phyloP scores from a whole-genome alignment of 1,139 yeast genomes.

The Tardiomyces digboiensis region DNA sequence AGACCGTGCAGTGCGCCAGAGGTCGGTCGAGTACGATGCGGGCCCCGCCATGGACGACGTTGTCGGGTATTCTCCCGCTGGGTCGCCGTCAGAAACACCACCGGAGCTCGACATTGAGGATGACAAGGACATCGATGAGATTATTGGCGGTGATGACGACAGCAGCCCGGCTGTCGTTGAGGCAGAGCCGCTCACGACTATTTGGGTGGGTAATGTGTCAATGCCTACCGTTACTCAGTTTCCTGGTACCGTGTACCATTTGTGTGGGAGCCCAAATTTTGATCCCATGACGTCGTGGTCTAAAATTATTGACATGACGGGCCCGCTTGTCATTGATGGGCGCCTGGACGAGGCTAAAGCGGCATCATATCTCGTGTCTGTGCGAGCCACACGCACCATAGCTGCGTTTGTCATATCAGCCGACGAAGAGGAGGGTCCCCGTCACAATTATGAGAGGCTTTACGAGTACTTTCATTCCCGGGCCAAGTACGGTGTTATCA shows the following conservation, averaged over 20 bases:
- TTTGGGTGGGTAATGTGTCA: conserved; percentile 50
- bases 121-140: conserved; percentile 28
- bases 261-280: conserved; percentile 27
- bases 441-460: conserved; percentile 33
- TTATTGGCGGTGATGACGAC: conserved; percentile 18
- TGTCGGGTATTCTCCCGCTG: conserved; percentile 14
- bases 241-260: conserved; percentile 35
- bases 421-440: conserved; percentile 9
- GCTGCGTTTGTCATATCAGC: conserved; percentile 31
- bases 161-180: not conserved
- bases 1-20: conserved; percentile 4
- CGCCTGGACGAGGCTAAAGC: conserved; percentile 47
- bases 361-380: conserved; percentile 44
- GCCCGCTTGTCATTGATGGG: conserved; percentile 48
- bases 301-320: conserved; percentile 24
- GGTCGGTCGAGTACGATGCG: conserved; percentile 3
- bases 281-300: conserved; percentile 16
- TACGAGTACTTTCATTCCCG: conserved; percentile 43
- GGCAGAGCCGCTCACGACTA: conserved; percentile 4
- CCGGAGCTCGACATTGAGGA: conserved; percentile 11
- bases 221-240: conserved; percentile 49
- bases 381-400: conserved; percentile 40
- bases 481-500: conserved; percentile 54
- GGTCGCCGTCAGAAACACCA: conserved; percentile 9
- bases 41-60: conserved; percentile 11